These are phyloP conservation scores for Tothia fuscella DNA, from an alignment of 2,329 filamentous ascomycete species.

Conservation along the genomic window DNA sequence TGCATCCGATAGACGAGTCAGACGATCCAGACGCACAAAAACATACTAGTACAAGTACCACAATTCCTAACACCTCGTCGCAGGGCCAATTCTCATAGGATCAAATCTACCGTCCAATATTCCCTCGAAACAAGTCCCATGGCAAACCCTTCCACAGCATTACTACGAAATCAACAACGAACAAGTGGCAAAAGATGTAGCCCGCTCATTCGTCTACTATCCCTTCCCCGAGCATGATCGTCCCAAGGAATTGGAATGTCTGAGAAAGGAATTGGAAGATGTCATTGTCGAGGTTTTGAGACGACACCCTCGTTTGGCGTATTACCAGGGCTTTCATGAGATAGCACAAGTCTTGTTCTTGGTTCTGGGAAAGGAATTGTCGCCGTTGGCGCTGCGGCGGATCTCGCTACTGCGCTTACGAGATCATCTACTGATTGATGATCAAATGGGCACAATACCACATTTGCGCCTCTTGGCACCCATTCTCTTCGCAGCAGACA, in stretches of 20 bases:
- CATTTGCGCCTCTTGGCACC: constrained; percentile 83
- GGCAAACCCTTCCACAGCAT: constrained; percentile 61
- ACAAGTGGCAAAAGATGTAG: constrained; percentile 84
- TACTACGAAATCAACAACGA: constrained; percentile 79
- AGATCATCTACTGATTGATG: constrained; percentile 91
- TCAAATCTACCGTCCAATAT: constrained; percentile 17
- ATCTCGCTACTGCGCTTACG: constrained; percentile 83
- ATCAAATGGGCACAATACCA: constrained; percentile 65
- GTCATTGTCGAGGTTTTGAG: constrained; percentile 76
- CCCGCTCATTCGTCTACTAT: constrained; percentile 96
- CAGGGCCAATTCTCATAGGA: constrained; percentile 51
- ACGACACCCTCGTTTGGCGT: constrained; percentile 70
- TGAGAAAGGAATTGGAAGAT: constrained; percentile 65
- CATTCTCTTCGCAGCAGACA: constrained; percentile 62
- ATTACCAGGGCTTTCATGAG: constrained; percentile 98
- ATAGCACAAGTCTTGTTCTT: constrained; percentile 93
- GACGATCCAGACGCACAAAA: neutral
- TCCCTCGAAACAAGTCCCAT: no score
- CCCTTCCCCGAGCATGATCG: constrained; percentile 51
- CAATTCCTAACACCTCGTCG: neutral
- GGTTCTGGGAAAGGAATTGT: constrained; percentile 55
- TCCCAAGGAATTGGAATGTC: constrained; percentile 44
- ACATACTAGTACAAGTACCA: neutral
- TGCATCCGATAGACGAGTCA: no score
- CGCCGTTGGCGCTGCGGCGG: constrained; percentile 56